These are phyloP conservation scores for Dactylellina haptotyla DNA, from an alignment of 2,329 filamentous ascomycete species.

Conservation along the genomic window DNA sequence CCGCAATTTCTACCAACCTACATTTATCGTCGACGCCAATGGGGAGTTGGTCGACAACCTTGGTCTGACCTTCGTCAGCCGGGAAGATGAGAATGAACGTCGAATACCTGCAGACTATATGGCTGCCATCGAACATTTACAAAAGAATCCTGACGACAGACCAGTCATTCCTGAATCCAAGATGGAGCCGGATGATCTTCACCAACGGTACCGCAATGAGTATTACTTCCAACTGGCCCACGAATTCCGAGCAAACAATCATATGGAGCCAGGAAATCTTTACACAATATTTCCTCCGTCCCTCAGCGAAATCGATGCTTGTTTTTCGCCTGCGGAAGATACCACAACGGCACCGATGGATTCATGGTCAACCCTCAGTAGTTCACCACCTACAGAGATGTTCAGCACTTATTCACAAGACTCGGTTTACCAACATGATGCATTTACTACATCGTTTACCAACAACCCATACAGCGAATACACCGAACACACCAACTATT, in stretches of 20 bases:
- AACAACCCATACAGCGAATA: not conserved
- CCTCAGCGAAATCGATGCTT: not conserved
- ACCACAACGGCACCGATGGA: not conserved
- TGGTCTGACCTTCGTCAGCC: not conserved
- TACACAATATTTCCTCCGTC: not conserved
- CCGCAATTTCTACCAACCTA: constrained; percentile 2
- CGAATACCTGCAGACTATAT: not conserved
- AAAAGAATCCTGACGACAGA: not conserved
- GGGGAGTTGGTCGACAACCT: constrained; percentile 2
- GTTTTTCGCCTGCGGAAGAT: not conserved
- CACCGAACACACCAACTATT: not conserved
- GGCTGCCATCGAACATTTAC: not conserved
- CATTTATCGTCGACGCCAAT: not conserved
- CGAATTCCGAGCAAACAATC: not conserved
- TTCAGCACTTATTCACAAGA: not conserved
- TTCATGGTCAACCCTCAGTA: not conserved
- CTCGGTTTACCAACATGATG: not conserved
- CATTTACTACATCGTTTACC: not conserved
- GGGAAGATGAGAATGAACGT: not conserved
- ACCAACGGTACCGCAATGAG: not conserved
- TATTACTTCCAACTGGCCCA: not conserved
- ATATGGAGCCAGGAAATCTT: not conserved
- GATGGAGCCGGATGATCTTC: not conserved
- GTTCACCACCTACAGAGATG: not conserved
- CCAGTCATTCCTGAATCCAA: not conserved